Percentiles rank a stretch among this genome's conserved stretches.
phyloP scores from a whole-genome alignment of 257 asterid genomes.

The Rhazya stricta region DNA sequence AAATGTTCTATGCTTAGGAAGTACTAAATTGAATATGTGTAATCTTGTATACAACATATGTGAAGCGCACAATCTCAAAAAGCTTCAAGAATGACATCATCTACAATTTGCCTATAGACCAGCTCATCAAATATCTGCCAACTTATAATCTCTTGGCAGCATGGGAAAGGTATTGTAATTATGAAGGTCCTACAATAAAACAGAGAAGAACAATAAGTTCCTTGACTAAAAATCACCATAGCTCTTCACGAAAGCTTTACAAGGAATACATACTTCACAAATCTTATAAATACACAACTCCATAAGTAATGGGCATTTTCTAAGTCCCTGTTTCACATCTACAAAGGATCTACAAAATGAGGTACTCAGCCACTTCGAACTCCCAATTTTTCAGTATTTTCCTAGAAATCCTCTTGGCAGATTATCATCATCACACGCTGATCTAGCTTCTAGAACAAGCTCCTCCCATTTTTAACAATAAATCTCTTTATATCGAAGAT shows the following conservation, averaged over 20 bases:
- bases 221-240: slow-evolving; percentile 7
- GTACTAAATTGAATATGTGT: not conserved
- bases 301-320: slow-evolving; percentile 65
- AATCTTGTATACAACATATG: slow-evolving; percentile 36
- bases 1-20: not conserved
- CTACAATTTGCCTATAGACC: slow-evolving; percentile 59
- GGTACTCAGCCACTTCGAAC: slow-evolving; percentile 87
- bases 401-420: slow-evolving; percentile 59
- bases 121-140: slow-evolving; percentile 87
- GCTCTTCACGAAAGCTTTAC: slow-evolving; percentile 1
- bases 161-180: slow-evolving; percentile 57
- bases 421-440: slow-evolving; percentile 65
- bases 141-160: slow-evolving; percentile 86
- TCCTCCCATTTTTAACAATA: slow-evolving; percentile 63
- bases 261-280: slow-evolving; percentile 53
- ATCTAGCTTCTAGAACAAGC: slow-evolving; percentile 93
- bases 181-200: slow-evolving; percentile 54
- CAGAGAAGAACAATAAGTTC: slow-evolving; percentile 18
- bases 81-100: slow-evolving; percentile 55
- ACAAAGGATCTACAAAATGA: slow-evolving; percentile 54
- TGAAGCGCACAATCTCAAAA: slow-evolving; percentile 97
- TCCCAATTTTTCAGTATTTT: slow-evolving; percentile 77
- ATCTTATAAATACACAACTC: slow-evolving; percentile 70
- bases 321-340: slow-evolving; percentile 51
- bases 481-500: slow-evolving; percentile 19